Evolutionary conservation across 2,329 filamentous ascomycete species (phyloP).

Genomic region (Ophiostoma perfectum): DNA sequence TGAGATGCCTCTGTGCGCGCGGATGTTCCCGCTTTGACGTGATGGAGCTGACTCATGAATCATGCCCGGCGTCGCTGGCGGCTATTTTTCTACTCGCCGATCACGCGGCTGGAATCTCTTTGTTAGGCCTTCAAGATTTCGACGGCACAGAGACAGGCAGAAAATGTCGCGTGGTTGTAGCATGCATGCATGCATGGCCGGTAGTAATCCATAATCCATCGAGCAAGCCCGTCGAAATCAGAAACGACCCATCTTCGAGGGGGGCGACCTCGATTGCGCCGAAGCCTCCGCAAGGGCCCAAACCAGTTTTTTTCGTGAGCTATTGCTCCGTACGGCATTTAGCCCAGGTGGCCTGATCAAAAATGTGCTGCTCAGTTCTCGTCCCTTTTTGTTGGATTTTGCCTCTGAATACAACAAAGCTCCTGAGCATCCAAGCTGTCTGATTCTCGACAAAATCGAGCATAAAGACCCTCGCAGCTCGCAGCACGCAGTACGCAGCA

Average conservation of each 20-base stretch:
- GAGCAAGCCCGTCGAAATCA: background rate
- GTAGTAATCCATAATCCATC: background rate
- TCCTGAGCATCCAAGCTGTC: background rate
- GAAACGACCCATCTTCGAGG: background rate
- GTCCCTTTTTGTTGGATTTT: background rate
- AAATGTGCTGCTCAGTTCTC: background rate
- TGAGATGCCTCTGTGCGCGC: background rate
- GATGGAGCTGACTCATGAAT: background rate
- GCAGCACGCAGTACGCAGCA: too few relatives aligned
- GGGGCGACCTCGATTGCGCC: background rate
- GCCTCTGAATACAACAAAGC: background rate
- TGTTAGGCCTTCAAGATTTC: constrained; percentile 2
- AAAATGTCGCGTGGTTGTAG: background rate
- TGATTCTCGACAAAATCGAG: background rate
- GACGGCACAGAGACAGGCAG: background rate
- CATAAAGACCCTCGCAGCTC: background rate
- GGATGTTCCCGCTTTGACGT: background rate
- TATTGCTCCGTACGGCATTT: background rate
- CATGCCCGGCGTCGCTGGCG: background rate
- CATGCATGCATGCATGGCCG: background rate
- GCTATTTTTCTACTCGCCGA: background rate
- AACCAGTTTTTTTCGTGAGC: background rate
- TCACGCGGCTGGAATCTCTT: background rate
- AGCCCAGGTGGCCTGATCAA: constrained; percentile 7
- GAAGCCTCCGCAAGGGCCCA: background rate